Base-by-base conservation (phyloP, 305 asterid genomes). In the Fraxinus nigra region DNA sequence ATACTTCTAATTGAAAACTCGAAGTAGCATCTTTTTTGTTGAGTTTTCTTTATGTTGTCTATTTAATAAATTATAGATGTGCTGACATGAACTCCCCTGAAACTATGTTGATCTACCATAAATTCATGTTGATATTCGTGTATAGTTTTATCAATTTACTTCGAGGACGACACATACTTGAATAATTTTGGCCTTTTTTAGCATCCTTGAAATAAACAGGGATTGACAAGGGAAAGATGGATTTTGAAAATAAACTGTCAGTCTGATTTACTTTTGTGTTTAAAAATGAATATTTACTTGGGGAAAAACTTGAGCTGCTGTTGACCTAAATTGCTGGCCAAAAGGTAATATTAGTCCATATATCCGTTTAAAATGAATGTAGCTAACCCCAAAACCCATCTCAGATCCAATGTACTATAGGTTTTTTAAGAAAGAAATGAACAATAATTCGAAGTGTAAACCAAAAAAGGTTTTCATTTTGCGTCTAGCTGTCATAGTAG, bases 21-120 rank as follows among this genome's bases (percentile, higher is more conserved):
- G 9, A 78, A 56, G 38, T 54, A 30, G 65, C 73, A 72, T 75
- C 74, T 28, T 84, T 72, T 61, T 16, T 72, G 20, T 16, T 80
- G 28, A 56, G 28, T 7, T 0, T 56, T 18, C 11, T 56, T 56
- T 56, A 43, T 61, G 33, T 61, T 22, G 4, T 61, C 72, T 22
- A 22, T 61, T 20, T 61, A 61, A n/a, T 56, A 56, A 56, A 56
- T 56, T 56, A 18, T 56, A 18, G 65, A 10, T 54, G 9, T 54
- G 24, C 26, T 56, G 22, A 18, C 65, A 56, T 56, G 65, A 56
- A 5, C 65, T 56, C 4, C 65, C 24, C 10, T 56, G 26, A n/a
- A 56, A 56, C 11, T 56, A 56, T 56, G 6, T 56, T n/a, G 65
- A 18, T 56, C 65, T 56, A 56, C 26, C 9, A 56, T 56, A 56